Conservation (phyloP, 164 flowering plant genomes). For the Tetrastigma voinierianum region DNA sequence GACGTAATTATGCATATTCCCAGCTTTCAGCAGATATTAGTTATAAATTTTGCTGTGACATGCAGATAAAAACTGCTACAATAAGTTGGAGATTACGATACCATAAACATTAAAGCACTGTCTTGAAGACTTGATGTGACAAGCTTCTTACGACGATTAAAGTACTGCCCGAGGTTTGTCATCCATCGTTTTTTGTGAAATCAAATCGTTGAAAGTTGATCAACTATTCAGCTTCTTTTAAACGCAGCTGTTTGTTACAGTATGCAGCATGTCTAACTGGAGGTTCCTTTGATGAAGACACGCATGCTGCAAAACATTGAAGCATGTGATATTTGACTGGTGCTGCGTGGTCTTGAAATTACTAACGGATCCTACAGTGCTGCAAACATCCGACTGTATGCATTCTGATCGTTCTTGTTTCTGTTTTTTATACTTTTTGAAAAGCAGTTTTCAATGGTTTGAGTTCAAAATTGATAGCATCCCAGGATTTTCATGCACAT, state of each 20-base stretch:
- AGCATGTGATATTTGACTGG: slow-evolving; percentile 95
- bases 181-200: slow-evolving; percentile 3
- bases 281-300: slow-evolving; percentile 94
- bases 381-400: slow-evolving; percentile 89
- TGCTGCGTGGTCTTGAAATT: slow-evolving; percentile 74
- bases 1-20: no score
- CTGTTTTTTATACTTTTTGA: neutral
- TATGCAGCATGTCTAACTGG: slow-evolving; percentile 84
- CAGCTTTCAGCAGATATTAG: neutral
- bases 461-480: no score
- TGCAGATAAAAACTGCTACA: slow-evolving; percentile 97
- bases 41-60: slow-evolving; percentile 8
- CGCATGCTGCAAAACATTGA: slow-evolving; percentile 87
- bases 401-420: slow-evolving; percentile 12
- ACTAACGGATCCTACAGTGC: slow-evolving; percentile 77
- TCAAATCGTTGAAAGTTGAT: neutral
- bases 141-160: slow-evolving; percentile 82
- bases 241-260: slow-evolving; percentile 47
- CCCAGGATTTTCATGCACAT: no score
- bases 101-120: slow-evolving; percentile 87
- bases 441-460: no score
- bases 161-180: slow-evolving; percentile 90
- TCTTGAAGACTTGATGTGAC: slow-evolving; percentile 88
- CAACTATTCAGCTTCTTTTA: neutral
- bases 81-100: slow-evolving; percentile 97